A percentile compares a stretch with the other conserved stretches of the same genome.
These are phyloP conservation scores for Apophysomyces ossiformis DNA, from an alignment of 371 early-diverging fungal genomes.

Conservation along the genomic window DNA sequence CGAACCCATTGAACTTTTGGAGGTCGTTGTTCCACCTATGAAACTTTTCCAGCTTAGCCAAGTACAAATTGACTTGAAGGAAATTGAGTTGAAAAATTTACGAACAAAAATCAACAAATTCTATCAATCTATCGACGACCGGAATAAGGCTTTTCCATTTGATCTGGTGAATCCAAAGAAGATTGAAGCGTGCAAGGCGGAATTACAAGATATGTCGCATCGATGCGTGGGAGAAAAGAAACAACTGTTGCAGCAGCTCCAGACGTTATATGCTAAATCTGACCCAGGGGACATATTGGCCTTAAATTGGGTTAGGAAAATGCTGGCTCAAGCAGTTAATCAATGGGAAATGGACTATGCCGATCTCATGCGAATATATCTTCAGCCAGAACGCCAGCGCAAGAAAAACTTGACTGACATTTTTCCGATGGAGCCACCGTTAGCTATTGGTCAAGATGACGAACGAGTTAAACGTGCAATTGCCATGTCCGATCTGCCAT, in stretches of 20 bases:
- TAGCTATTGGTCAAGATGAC: conserved; percentile 30
- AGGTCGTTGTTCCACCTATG: conserved; percentile 87
- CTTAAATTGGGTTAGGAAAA: conserved; percentile 75
- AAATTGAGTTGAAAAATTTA: conserved; percentile 63
- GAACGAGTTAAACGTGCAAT: conserved; percentile 50
- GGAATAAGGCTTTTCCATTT: conserved; percentile 68
- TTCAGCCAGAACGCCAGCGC: conserved; percentile 79
- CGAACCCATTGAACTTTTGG: conserved; percentile 77
- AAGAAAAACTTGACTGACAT: conserved; percentile 70
- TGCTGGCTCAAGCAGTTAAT: conserved; percentile 75
- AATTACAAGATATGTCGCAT: conserved; percentile 64
- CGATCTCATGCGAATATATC: conserved; percentile 72
- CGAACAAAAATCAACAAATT: conserved; percentile 68
- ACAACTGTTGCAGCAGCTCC: conserved; percentile 78
- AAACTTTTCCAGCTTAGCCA: conserved; percentile 67
- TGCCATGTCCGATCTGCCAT: conserved; percentile 43
- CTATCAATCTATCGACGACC: conserved; percentile 76
- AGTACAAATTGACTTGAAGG: conserved; percentile 62
- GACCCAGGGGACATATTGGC: conserved; percentile 81
- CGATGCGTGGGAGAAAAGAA: conserved; percentile 81
- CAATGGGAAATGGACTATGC: conserved; percentile 88
- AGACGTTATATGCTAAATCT: conserved; percentile 79
- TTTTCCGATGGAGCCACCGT: conserved; percentile 58
- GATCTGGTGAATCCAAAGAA: conserved; percentile 71
- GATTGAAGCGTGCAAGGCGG: conserved; percentile 66